phyloP scores from a whole-genome alignment of 352 stramenopile genomes.

The Halophytophthora polymorphica region DNA sequence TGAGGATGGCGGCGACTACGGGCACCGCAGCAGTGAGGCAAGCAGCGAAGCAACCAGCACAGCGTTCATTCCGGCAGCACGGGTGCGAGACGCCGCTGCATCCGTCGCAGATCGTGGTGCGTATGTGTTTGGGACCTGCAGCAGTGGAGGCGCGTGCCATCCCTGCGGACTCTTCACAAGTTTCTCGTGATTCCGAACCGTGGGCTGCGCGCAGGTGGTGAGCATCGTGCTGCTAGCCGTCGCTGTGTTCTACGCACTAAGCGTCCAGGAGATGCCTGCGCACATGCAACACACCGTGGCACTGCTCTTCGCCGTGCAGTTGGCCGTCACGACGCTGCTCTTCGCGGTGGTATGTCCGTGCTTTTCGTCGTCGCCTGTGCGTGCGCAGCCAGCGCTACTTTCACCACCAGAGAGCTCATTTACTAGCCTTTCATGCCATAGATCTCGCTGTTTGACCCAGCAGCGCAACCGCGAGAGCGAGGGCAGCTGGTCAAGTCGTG shows the following conservation, averaged over 20 bases:
- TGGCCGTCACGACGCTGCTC: conserved; percentile 29
- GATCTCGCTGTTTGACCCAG: conserved; percentile 56
- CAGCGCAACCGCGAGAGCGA: conserved; percentile 8
- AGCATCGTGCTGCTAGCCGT: conserved; percentile 30
- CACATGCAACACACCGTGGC: conserved; percentile 30
- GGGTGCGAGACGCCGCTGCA: conserved; percentile 47
- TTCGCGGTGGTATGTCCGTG: conserved; percentile 25
- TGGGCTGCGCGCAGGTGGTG: conserved; percentile 31
- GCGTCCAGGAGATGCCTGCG: conserved; percentile 38
- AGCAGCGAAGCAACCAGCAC: no score
- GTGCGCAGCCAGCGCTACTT: not conserved
- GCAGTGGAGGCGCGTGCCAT: not conserved
- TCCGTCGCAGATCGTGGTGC: conserved; percentile 34
- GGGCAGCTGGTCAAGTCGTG: not conserved
- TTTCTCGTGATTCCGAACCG: no score
- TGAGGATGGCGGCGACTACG: no score
- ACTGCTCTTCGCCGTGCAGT: conserved; percentile 44
- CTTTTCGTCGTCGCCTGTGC: not conserved
- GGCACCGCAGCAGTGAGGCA: no score
- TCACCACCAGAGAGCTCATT: not conserved
- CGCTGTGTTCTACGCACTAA: conserved; percentile 44
- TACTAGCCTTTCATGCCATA: conserved; percentile 11
- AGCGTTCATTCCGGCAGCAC: conserved; percentile 46
- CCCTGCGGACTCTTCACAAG: not conserved
- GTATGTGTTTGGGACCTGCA: conserved; percentile 1